Evolutionary conservation across 1,284 basidiomycete species (phyloP).

Genomic region (Cryptococcus depauperatus): DNA sequence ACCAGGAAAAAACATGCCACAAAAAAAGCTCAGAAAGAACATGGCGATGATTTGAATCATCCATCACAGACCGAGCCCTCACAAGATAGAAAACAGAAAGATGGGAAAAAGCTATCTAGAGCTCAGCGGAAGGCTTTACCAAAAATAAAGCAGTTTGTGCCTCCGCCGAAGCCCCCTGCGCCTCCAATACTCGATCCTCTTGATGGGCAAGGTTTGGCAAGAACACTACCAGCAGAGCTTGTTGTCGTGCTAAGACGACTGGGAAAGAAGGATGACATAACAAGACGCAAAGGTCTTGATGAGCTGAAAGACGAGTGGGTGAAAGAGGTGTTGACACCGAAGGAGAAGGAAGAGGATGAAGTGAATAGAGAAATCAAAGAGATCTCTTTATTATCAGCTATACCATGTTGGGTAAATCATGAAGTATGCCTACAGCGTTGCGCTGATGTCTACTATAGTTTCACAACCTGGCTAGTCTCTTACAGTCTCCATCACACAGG

Average conservation of each 20-base stretch:
- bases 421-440: background rate
- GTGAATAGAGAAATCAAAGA: slow-evolving; percentile 46
- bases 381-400: slow-evolving; percentile 40
- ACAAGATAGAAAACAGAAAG: slow-evolving; percentile 16
- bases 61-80: background rate
- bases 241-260: slow-evolving; percentile 73
- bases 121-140: slow-evolving; percentile 46
- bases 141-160: slow-evolving; percentile 66
- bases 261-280: slow-evolving; percentile 85
- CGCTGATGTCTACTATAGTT: slow-evolving; percentile 50
- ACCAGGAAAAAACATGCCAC: slow-evolving; percentile 63
- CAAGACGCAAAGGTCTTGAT: slow-evolving; percentile 78
- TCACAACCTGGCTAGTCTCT: slow-evolving; percentile 74
- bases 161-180: slow-evolving; percentile 78
- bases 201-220: slow-evolving; percentile 73
- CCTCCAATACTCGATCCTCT: slow-evolving; percentile 82
- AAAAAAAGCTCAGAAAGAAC: slow-evolving; percentile 27
- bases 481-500: slow-evolving; percentile 71
- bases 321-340: slow-evolving; percentile 44
- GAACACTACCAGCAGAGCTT: slow-evolving; percentile 70
- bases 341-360: slow-evolving; percentile 46
- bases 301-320: slow-evolving; percentile 69
- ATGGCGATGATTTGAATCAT: slow-evolving; percentile 18
- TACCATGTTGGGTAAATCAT: slow-evolving; percentile 78
- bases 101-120: slow-evolving; percentile 39